Conservation (phyloP, 2,329 filamentous ascomycete genomes). For the Aspergillus tanneri region DNA sequence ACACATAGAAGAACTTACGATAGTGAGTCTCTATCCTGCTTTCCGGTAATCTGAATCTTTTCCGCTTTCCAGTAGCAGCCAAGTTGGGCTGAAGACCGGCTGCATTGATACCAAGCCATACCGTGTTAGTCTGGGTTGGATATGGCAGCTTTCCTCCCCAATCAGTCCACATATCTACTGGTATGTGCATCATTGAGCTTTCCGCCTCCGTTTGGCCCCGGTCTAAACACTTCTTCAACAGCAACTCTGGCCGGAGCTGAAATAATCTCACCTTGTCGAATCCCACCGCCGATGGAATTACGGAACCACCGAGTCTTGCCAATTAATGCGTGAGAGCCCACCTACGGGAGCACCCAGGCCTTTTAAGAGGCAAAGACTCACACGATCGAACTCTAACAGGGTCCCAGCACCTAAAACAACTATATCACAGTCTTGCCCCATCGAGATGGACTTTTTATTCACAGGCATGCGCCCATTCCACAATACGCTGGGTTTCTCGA, state of each 20-base stretch:
- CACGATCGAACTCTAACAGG: constrained; percentile 66
- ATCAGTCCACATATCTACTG: not conserved
- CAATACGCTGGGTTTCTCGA: constrained; percentile 63
- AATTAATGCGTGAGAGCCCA: constrained; percentile 55
- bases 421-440: constrained; percentile 73
- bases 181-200: not conserved
- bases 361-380: constrained; percentile 72
- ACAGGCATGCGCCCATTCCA: constrained; percentile 61
- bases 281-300: constrained; percentile 73
- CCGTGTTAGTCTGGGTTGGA: not conserved
- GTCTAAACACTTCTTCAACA: constrained; percentile 51
- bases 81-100: not conserved
- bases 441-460: constrained; percentile 68
- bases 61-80: not conserved
- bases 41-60: not conserved
- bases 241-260: constrained; percentile 68
- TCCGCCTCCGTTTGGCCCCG: not conserved
- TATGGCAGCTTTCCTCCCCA: not conserved
- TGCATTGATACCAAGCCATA: not conserved
- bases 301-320: constrained; percentile 65
- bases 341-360: constrained; percentile 73
- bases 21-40: not conserved
- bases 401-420: constrained; percentile 63
- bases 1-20: not conserved
- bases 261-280: constrained; percentile 70